Evolutionary conservation across 768 basidiomycete genomes (phyloP), one percentile per base, ranked within the genome.

Genomic region (Suillus paluster): DNA sequence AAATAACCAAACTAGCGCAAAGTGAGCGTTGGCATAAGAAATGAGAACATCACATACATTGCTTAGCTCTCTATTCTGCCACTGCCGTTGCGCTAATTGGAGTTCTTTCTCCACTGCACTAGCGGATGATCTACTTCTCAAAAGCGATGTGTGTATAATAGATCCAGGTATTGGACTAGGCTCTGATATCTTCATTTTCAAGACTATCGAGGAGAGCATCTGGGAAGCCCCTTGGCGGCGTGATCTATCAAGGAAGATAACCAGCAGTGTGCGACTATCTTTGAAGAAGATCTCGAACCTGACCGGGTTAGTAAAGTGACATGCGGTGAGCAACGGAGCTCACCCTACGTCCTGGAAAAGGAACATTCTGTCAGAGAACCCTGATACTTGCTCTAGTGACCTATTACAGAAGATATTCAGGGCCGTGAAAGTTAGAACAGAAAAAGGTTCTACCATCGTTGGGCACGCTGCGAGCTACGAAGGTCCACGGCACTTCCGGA

Each of bases 211-310:
- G 7, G 80, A 73, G 12, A 92, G 76, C 30, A 83, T 80, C 38
- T 84, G 80, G 49, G 86, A 83, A 44, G 86, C 79, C 14, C 85
- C 84, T 41, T 84, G 83, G 50, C 92, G 83, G 54, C 84, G 84
- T 63, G 83, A 78, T 68, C 86, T 86, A 62, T 87, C 87, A 25
- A 88, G 76, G 74, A 97, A 96, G 2, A 95, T 91, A 33, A 94
- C 81, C 23, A 98, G 79, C 49, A 97, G 78, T 17, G 93, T 95
- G 8, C 93, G 86, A 66, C 93, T 94, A 68, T 98, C 96, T 67
- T 87, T 90, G 81, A 97, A 94, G 76, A 96, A 97, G 11, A 98
- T 82, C 72, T 98, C 95, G 17, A 97, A 79, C 0, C 94, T 95
- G 63, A 27, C 6, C 42, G 48, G 14, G 11, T 12, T 39, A 52